phyloP scores from a whole-genome alignment of 2,329 filamentous ascomycete genomes.

The Chaetomium strumarium region DNA sequence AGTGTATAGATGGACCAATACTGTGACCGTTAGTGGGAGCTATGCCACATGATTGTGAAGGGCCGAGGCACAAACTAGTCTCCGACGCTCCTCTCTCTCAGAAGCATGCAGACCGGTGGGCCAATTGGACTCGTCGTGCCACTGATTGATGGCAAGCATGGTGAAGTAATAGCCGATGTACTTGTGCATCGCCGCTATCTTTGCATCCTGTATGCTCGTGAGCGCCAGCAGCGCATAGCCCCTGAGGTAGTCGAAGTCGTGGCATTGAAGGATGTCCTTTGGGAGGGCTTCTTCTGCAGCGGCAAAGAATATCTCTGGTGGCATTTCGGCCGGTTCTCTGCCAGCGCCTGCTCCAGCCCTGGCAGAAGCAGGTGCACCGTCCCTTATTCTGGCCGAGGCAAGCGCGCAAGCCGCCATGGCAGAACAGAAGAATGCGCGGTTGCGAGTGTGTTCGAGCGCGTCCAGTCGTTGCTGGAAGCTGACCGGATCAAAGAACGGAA shows the following conservation, averaged over 20 bases:
- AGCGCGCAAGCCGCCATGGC: constrained; percentile 26
- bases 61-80: not conserved
- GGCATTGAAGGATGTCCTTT: constrained; percentile 19
- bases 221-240: constrained; percentile 23
- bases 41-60: not conserved
- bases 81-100: constrained; percentile 20
- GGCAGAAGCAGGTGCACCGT: constrained; percentile 14
- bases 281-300: constrained; percentile 25
- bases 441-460: constrained; percentile 22
- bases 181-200: constrained; percentile 25
- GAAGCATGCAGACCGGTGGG: constrained; percentile 9
- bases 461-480: constrained; percentile 16
- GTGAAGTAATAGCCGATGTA: constrained; percentile 27
- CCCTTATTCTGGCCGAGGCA: constrained; percentile 21
- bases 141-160: constrained; percentile 24
- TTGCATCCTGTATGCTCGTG: constrained; percentile 24
- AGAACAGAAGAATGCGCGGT: constrained; percentile 25
- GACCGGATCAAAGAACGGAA: constrained; percentile 24
- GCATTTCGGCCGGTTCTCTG: constrained; percentile 4
- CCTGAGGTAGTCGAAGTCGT: constrained; percentile 25
- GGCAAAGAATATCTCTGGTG: constrained; percentile 24
- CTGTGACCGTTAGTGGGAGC: not conserved
- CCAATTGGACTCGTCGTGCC: constrained; percentile 27
- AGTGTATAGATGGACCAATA: constrained; percentile 12
- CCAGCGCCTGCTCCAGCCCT: constrained; percentile 1